phyloP scores from a whole-genome alignment of 2,329 filamentous ascomycete genomes.

The Calonectria montana region DNA sequence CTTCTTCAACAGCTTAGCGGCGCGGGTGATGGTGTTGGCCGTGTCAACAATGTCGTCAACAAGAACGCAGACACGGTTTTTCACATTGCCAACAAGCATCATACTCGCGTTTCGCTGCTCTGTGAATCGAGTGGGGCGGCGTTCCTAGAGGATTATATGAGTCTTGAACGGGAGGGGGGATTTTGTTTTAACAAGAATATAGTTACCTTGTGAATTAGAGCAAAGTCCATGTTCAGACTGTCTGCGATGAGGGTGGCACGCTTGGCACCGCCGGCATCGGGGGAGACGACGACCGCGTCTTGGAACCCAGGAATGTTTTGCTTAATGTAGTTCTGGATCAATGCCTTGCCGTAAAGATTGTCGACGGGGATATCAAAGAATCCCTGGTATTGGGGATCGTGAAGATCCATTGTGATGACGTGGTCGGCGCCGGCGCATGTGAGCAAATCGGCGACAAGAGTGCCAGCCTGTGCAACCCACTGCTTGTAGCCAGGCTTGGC shows the following conservation, averaged over 20 bases:
- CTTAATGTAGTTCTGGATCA: conserved; percentile 78
- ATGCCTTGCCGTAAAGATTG: conserved; percentile 89
- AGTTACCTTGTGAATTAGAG: conserved; percentile 91
- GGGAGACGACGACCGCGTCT: conserved; percentile 92
- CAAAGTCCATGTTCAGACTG: conserved; percentile 92
- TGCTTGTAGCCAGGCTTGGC: conserved; percentile 95
- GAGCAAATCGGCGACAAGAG: conserved; percentile 91
- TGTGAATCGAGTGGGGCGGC: conserved; percentile 86
- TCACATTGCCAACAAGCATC: conserved; percentile 93
- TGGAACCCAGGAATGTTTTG: conserved; percentile 86
- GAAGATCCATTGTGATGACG: conserved; percentile 97
- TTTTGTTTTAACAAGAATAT: conserved; percentile 24
- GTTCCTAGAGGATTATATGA: conserved; percentile 70
- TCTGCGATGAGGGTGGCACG: conserved; percentile 96
- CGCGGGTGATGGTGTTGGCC: conserved; percentile 95
- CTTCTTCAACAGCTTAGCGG: conserved; percentile 95
- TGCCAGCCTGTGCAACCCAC: conserved; percentile 98
- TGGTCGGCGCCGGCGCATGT: conserved; percentile 97
- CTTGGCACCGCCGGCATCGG: conserved; percentile 96
- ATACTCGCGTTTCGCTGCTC: conserved; percentile 93
- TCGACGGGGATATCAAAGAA: conserved; percentile 99
- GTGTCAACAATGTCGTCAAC: conserved; percentile 97
- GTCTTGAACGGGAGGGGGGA: conserved; percentile 48
- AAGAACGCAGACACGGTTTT: conserved; percentile 84
- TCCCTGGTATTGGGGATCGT: conserved; percentile 96